Conservation (phyloP, 208 protist species). For the Leishmania tarentolae region DNA sequence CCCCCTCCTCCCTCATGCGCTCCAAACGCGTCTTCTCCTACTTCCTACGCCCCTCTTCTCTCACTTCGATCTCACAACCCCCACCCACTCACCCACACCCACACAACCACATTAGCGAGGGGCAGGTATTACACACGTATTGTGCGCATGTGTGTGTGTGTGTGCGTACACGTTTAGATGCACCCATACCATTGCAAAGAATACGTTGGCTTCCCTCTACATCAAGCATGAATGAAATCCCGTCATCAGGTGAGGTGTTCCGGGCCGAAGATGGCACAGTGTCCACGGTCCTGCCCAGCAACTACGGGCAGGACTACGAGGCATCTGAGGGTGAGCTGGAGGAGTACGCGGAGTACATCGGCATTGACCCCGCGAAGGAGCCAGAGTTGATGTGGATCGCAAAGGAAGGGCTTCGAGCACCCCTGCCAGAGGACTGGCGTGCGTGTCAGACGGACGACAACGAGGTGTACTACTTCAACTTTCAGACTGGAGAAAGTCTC, state of each 20-base stretch:
- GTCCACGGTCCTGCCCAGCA: slow-evolving; percentile 90
- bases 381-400: slow-evolving; percentile 91
- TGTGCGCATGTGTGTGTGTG: too few species aligned
- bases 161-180: too few species aligned
- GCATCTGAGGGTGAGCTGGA: slow-evolving; percentile 86
- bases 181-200: background rate
- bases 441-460: slow-evolving; percentile 88
- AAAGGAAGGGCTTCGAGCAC: slow-evolving; percentile 88
- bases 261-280: slow-evolving; percentile 76
- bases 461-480: slow-evolving; percentile 97
- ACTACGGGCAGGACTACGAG: slow-evolving; percentile 86
- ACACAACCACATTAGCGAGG: too few species aligned
- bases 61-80: too few species aligned
- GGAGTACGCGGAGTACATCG: slow-evolving; percentile 95
- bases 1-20: too few species aligned
- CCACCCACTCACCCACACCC: too few species aligned
- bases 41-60: too few species aligned
- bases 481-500: slow-evolving; percentile 82
- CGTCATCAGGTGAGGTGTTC: slow-evolving; percentile 71
- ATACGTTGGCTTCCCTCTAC: background rate
- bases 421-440: slow-evolving; percentile 92
- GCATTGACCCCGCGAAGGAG: slow-evolving; percentile 84
- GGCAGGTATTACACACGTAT: too few species aligned
- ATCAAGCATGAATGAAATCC: slow-evolving; percentile 43
- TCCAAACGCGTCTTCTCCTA: too few species aligned